Evolutionary conservation across 768 basidiomycete genomes (phyloP).

Genomic region (Hygrocybe coccinea): DNA sequence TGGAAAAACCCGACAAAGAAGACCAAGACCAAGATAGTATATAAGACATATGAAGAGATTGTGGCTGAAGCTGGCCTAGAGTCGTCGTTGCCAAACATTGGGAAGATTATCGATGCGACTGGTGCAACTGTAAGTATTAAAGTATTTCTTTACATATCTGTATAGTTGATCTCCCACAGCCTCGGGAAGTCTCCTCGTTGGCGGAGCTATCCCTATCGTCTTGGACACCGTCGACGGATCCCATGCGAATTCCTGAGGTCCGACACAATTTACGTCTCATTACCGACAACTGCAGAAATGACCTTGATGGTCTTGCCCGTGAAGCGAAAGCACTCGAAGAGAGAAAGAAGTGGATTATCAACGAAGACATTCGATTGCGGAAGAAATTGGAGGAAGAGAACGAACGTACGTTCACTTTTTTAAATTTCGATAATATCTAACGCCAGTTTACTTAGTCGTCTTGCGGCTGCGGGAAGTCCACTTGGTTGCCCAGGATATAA

Average conservation of each 20-base stretch:
- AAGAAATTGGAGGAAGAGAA: slow-evolving; percentile 74
- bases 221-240: slow-evolving; percentile 86
- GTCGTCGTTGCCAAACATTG: slow-evolving; percentile 50
- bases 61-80: slow-evolving; percentile 79
- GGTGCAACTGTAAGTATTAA: slow-evolving; percentile 72
- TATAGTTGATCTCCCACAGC: slow-evolving; percentile 39
- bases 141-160: background rate
- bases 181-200: slow-evolving; percentile 82
- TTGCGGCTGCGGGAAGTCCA: slow-evolving; percentile 73
- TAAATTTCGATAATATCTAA: background rate
- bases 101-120: slow-evolving; percentile 91
- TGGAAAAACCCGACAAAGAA: slow-evolving; percentile 85
- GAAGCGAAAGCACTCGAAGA: slow-evolving; percentile 85
- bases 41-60: slow-evolving; percentile 97
- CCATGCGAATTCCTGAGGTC: slow-evolving; percentile 91
- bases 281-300: slow-evolving; percentile 71
- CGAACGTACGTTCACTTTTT: slow-evolving; percentile 46
- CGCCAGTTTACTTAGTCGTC: slow-evolving; percentile 51
- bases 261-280: slow-evolving; percentile 92
- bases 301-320: slow-evolving; percentile 82
- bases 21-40: slow-evolving; percentile 77
- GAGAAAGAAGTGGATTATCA: slow-evolving; percentile 62
- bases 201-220: slow-evolving; percentile 68
- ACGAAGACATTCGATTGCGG: slow-evolving; percentile 66
- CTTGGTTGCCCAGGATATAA: slow-evolving; percentile 68